These are phyloP conservation scores for Otatea glauca DNA, from an alignment of 176 grass and related monocot species.

Conservation along the genomic window DNA sequence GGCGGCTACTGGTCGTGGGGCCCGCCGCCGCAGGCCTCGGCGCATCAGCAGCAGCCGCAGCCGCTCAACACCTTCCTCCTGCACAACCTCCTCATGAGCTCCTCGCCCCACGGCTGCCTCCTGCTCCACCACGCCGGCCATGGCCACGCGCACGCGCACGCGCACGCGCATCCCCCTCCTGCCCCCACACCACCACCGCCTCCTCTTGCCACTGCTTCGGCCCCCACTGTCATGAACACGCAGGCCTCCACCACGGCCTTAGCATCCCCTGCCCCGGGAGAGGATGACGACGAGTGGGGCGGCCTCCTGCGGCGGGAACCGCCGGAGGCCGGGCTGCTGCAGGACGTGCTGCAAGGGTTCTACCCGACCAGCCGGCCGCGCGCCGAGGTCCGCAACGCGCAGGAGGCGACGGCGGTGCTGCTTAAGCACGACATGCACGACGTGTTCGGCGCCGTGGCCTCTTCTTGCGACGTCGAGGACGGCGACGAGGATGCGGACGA, in stretches of 20 bases:
- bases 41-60: background rate
- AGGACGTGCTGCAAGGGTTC: slow-evolving; percentile 85
- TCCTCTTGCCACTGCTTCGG: background rate
- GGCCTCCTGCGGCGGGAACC: slow-evolving; percentile 63
- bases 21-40: background rate
- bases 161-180: background rate
- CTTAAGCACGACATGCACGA: slow-evolving; percentile 31
- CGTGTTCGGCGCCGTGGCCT: background rate
- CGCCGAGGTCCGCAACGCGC: background rate
- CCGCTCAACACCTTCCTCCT: slow-evolving; percentile 52
- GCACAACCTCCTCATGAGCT: slow-evolving; percentile 55
- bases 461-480: background rate
- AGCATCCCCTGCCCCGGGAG: background rate
- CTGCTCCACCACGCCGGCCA: slow-evolving; percentile 38
- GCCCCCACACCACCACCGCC: background rate
- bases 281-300: slow-evolving; percentile 46
- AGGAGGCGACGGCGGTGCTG: background rate
- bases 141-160: slow-evolving; percentile 8
- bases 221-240: background rate
- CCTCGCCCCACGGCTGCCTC: slow-evolving; percentile 40
- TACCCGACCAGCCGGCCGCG: slow-evolving; percentile 42
- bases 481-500: background rate
- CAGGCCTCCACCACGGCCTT: background rate
- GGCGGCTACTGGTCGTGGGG: slow-evolving; percentile 51
- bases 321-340: slow-evolving; percentile 66